These are phyloP conservation scores for Erysimum cheiri DNA, from an alignment of 441 rosid species.

Conservation along the genomic window DNA sequence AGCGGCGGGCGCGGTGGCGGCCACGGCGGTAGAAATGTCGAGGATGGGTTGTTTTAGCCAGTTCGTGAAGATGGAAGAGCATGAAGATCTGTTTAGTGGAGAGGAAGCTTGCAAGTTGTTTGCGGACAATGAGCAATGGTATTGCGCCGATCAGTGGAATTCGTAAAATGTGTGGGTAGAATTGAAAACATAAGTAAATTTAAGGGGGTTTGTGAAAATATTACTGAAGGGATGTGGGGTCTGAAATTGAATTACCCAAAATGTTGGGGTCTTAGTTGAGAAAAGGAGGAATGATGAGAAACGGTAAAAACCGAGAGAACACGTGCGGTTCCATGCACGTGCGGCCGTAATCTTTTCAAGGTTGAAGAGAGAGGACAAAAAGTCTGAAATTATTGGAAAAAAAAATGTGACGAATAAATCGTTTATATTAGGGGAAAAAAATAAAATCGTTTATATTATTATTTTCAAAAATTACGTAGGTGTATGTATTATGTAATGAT, in stretches of 20 bases:
- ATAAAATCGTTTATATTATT: too few relatives aligned
- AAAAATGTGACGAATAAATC: background rate
- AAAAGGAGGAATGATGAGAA: background rate
- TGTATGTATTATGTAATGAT: background rate
- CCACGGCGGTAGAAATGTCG: slow-evolving; percentile 28
- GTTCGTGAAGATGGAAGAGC: slow-evolving; percentile 48
- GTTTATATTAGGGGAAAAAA: too few relatives aligned
- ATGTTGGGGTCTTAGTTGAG: slow-evolving; percentile 22
- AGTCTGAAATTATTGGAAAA: slow-evolving; percentile 15
- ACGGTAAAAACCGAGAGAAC: slow-evolving; percentile 9
- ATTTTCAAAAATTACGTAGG: background rate
- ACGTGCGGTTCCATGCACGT: slow-evolving; percentile 39
- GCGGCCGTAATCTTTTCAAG: slow-evolving; percentile 25
- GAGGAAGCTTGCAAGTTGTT: slow-evolving; percentile 51
- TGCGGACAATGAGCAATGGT: slow-evolving; percentile 47
- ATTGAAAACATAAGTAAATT: background rate
- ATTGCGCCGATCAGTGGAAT: slow-evolving; percentile 41
- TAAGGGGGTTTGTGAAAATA: slow-evolving; percentile 13
- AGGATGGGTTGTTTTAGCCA: slow-evolving; percentile 36
- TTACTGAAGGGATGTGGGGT: background rate
- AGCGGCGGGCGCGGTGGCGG: slow-evolving; percentile 50
- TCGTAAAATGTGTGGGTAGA: slow-evolving; percentile 9
- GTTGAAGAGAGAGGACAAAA: slow-evolving; percentile 7
- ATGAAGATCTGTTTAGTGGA: slow-evolving; percentile 47
- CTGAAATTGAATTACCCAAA: slow-evolving; percentile 19